phyloP scores from a whole-genome alignment of 2,329 filamentous ascomycete genomes.

The Diaporthe capsici region DNA sequence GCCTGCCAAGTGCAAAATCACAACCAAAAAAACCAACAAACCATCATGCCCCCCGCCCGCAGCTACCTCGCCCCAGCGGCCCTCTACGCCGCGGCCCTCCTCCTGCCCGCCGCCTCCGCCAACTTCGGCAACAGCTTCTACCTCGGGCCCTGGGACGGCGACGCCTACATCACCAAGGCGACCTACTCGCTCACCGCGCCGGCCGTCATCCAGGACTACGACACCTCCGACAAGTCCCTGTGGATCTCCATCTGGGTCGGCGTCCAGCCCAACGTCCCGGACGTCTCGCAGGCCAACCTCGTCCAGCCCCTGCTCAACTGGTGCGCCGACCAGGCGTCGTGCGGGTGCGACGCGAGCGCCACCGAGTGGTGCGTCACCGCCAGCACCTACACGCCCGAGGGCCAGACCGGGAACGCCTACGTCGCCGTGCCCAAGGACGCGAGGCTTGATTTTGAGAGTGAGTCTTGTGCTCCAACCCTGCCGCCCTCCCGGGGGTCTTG shows the following conservation, averaged over 20 bases:
- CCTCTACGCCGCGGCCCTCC: constrained; percentile 3
- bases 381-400: constrained; percentile 38
- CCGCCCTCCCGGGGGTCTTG: no score
- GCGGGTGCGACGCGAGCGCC: constrained; percentile 30
- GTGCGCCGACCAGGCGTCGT: constrained; percentile 25
- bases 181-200: constrained; percentile 37
- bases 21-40: background rate
- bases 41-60: constrained; percentile 6
- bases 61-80: constrained; percentile 1
- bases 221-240: constrained; percentile 23
- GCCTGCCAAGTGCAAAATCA: background rate
- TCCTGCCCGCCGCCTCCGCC: background rate
- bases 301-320: constrained; percentile 42
- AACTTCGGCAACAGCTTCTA: constrained; percentile 40
- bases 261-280: constrained; percentile 34
- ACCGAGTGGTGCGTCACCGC: constrained; percentile 37
- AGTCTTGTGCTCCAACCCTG: background rate
- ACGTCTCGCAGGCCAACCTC: constrained; percentile 38
- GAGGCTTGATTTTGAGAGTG: constrained; percentile 38
- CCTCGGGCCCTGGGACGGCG: constrained; percentile 34
- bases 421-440: constrained; percentile 30
- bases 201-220: constrained; percentile 22
- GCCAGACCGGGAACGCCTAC: constrained; percentile 30
- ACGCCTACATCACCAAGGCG: constrained; percentile 39
- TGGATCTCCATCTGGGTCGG: constrained; percentile 39